Base-by-base conservation (phyloP, 305 asterid species). In the Ilex paraguariensis region DNA sequence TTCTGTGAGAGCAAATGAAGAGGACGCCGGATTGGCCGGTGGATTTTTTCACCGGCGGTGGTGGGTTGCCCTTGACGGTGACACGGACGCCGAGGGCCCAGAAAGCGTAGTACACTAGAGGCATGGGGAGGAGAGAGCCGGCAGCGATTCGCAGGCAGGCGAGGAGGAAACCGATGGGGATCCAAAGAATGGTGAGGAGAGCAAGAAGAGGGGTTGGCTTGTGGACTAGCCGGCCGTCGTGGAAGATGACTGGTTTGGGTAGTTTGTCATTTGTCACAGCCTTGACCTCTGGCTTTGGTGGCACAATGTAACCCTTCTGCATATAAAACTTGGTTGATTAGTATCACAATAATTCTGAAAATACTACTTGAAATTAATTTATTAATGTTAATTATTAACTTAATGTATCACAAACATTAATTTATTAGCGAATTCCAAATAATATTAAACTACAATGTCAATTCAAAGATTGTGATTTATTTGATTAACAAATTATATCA, bases 11-110 rank as follows among this genome's bases (percentile, higher is more conserved):
- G 73, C 91, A 85, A n/a, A 85, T 67, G 72, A 81, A 85, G 42
- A 85, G 81, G 13, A 85, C 93, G 2, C 93, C 93, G 3, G 89
- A 75, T 44, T 67, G 61, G 65, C 74, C 54, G 0, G 62, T 33
- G 6, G 80, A 70, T 13, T 60, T 68, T 42, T 70, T 54, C 16
- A 69, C 72, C 0, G 84, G 83, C 2, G 86, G 87, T 0, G 87
- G 90, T 45, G 90, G 87, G 50, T 66, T 75, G 10, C 93, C 93
- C 3, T 77, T 82, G 13, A 82, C 74, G 7, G 64, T 75, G 60
- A 85, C 86, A 31, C 89, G 90, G 0, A 85, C 84, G 0, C 93
- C 93, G 7, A 83, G 82, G 0, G 77, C 74, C 83, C 87, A 68
- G 17, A 83, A 79, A 7, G 86, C 93, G 42, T 81, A 77, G 79